A percentile compares a stretch with the other conserved stretches of the same genome.
phyloP scores from a whole-genome alignment of 1,284 basidiomycete species.

The Coriolopsis trogii region DNA sequence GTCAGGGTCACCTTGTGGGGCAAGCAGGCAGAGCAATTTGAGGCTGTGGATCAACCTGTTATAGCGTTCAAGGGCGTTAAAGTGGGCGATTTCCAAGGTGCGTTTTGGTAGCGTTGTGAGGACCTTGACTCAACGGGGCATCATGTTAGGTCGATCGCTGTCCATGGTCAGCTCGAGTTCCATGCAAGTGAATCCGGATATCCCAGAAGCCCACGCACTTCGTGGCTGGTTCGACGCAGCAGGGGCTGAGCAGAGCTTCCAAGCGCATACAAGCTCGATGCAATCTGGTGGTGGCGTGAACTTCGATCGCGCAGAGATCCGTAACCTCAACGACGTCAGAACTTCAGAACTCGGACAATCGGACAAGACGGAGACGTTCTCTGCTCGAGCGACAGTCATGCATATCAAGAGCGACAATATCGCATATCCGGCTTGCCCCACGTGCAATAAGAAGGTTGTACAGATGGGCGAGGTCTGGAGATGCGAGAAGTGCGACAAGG shows the following conservation, averaged over 20 bases:
- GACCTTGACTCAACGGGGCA: neutral
- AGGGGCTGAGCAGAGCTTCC: slow-evolving; percentile 67
- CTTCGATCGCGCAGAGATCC: slow-evolving; percentile 74
- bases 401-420: slow-evolving; percentile 90
- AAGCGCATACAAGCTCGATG: slow-evolving; percentile 62
- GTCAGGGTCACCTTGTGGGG: slow-evolving; percentile 96
- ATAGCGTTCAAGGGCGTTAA: slow-evolving; percentile 96
- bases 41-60: slow-evolving; percentile 61
- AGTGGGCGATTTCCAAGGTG: slow-evolving; percentile 93
- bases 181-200: slow-evolving; percentile 88
- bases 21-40: slow-evolving; percentile 88
- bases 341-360: slow-evolving; percentile 76
- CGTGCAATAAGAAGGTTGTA: slow-evolving; percentile 93
- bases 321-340: slow-evolving; percentile 83
- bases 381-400: slow-evolving; percentile 82
- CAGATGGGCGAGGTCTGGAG: slow-evolving; percentile 76
- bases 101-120: slow-evolving; percentile 17
- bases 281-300: slow-evolving; percentile 41
- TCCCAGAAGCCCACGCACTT: slow-evolving; percentile 82
- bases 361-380: slow-evolving; percentile 87
- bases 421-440: slow-evolving; percentile 90
- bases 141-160: slow-evolving; percentile 70
- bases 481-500: slow-evolving; percentile 93
- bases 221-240: slow-evolving; percentile 91
- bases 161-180: slow-evolving; percentile 71